Percentiles rank a stretch among this genome's conserved stretches.
Evolutionary conservation across 257 asterid genomes (phyloP).

Genomic region (Henckelia pumila): DNA sequence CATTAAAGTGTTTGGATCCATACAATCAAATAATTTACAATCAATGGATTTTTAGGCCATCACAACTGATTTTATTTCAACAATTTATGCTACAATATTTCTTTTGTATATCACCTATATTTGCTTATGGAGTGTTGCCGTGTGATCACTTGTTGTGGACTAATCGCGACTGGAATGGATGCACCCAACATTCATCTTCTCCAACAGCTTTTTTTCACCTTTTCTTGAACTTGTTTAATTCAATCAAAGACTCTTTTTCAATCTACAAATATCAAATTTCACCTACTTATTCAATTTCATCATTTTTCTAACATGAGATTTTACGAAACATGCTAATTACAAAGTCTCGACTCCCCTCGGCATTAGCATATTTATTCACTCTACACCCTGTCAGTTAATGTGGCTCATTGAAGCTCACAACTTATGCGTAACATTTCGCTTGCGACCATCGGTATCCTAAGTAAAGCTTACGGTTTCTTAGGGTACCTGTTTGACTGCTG

Average conservation of each 20-base stretch:
- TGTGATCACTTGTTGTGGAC: not conserved
- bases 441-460: not conserved
- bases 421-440: no score
- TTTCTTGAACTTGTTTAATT: conserved; percentile 52
- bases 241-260: conserved; percentile 43
- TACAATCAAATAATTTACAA: no score
- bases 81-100: no score
- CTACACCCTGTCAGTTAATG: not conserved
- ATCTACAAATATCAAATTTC: conserved; percentile 47
- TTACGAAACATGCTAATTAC: not conserved
- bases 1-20: no score
- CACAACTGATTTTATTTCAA: no score
- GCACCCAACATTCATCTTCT: conserved; percentile 69
- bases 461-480: not conserved
- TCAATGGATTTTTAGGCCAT: no score
- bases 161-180: conserved; percentile 35
- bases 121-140: no score
- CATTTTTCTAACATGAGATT: no score
- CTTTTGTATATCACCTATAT: no score
- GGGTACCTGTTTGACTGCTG: conserved; percentile 43
- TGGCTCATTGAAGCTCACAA: not conserved
- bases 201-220: conserved; percentile 67
- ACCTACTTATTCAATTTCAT: no score
- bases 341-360: not conserved
- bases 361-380: no score